A percentile compares a stretch with the other conserved stretches of the same genome.
Conservation (phyloP, 495 filamentous ascomycete species). For the Immersiella caudata region DNA sequence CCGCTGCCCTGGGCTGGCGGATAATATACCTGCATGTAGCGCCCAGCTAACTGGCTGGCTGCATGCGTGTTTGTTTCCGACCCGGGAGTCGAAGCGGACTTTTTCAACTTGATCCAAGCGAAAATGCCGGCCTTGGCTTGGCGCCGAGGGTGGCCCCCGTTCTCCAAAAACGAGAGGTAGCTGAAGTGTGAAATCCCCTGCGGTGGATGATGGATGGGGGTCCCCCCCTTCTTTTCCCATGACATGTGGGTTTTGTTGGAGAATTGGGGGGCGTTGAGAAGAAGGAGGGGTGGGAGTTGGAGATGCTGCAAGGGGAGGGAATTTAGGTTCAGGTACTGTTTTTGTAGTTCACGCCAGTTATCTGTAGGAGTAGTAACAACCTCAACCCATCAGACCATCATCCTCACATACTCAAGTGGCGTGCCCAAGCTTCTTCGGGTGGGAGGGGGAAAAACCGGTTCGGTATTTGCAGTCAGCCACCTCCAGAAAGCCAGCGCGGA, state of each 20-base stretch:
- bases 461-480: not conserved
- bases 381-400: too few relatives aligned
- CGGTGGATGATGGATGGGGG: not conserved
- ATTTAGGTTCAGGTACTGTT: too few relatives aligned
- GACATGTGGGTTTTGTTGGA: too few relatives aligned
- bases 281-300: too few relatives aligned
- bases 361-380: too few relatives aligned
- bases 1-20: not conserved
- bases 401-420: not conserved
- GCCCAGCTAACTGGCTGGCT: not conserved
- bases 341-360: too few relatives aligned
- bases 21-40: not conserved
- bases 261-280: too few relatives aligned
- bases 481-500: not conserved
- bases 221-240: not conserved
- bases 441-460: not conserved
- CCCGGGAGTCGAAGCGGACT: not conserved
- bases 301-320: too few relatives aligned
- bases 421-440: not conserved
- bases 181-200: not conserved
- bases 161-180: not conserved
- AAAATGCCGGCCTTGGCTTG: not conserved
- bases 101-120: not conserved
- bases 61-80: not conserved
- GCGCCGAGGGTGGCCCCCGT: not conserved